Evolutionary conservation across 352 stramenopile species (phyloP), one percentile per base, ranked within the genome.

Genomic region (Phytopythium montanum): DNA sequence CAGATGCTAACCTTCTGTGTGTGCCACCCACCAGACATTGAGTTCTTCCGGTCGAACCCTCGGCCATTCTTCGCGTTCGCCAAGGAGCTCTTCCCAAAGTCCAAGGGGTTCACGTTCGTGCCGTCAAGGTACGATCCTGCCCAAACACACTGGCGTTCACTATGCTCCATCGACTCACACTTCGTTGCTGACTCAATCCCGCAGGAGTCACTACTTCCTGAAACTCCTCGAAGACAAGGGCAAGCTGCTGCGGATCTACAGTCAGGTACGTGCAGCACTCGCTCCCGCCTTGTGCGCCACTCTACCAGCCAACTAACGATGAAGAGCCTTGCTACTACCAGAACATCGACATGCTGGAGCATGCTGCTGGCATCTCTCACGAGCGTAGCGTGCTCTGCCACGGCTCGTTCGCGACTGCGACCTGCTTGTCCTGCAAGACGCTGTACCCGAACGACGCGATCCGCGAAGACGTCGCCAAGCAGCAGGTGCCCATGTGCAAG

Each of bases 1-100:
- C 10, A 53, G 8, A 19, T 13, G 10, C 33, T 36, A 10, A 19
- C 25, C 21, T 33, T 23, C n/a, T 28, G 23, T 56, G 48, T 51
- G 71, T 25, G n/a, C n/a, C n/a, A 46, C 16, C 23, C 45, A n/a
- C n/a, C 48, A 90, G 96, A 99, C 68, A 94, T 99, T 28, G 94
- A 99, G 57, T 98, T 97, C 67, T 99, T 99, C 68, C 72, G 76
- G 21, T 82, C 97, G 14, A 96, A 99, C 66, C 97, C 97, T 5
- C 69, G 74, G 50, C 97, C 97, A 5, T 99, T 99, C 73, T 99
- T 98, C 68, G 88, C 88, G 50, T 99, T 99, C 68, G 97, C 96
- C 10, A 94, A 91, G 53, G 81, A 95, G 25, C 52, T 94, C 29
- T 92, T 94, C 34, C 85, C 85, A 0, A 92, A 94, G 59, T 81